Conservation (phyloP, 345 rosid species). For the Brassica juncea region DNA sequence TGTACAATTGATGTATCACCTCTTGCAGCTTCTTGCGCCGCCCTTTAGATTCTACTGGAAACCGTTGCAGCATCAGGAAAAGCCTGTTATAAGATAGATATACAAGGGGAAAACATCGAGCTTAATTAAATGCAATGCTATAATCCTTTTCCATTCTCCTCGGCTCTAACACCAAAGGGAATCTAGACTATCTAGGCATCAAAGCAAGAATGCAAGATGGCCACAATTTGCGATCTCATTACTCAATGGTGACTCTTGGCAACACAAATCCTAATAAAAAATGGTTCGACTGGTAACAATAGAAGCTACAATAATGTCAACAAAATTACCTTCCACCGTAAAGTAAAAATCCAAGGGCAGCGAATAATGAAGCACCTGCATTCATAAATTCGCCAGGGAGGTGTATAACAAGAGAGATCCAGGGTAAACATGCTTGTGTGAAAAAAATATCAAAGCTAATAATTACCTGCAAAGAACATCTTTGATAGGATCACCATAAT, state of each 20-base stretch:
- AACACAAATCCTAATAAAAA: neutral
- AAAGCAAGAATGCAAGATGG: constrained; percentile 10
- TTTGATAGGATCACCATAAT: constrained; percentile 61
- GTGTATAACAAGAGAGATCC: neutral
- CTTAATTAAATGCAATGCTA: neutral
- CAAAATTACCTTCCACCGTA: constrained; percentile 84
- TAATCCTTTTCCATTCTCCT: neutral
- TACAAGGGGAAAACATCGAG: neutral
- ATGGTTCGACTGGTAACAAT: neutral
- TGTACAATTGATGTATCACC: constrained; percentile 44
- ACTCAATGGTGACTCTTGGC: constrained; percentile 11
- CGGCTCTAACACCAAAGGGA: neutral
- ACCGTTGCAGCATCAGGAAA: constrained; percentile 87
- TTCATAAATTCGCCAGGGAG: neutral
- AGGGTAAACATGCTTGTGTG: neutral
- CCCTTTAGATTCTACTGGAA: constrained; percentile 96
- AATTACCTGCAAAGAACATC: constrained; percentile 80
- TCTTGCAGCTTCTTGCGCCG: constrained; percentile 90
- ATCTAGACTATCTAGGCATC: constrained; percentile 18
- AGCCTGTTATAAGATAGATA: constrained; percentile 57
- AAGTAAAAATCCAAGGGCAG: constrained; percentile 85
- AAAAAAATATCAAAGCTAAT: neutral
- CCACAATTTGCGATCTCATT: neutral
- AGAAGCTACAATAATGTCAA: constrained; percentile 10
- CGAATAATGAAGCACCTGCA: constrained; percentile 77